Base-by-base conservation (phyloP, 371 early-diverging fungal genomes). In the Mucor indicus region DNA sequence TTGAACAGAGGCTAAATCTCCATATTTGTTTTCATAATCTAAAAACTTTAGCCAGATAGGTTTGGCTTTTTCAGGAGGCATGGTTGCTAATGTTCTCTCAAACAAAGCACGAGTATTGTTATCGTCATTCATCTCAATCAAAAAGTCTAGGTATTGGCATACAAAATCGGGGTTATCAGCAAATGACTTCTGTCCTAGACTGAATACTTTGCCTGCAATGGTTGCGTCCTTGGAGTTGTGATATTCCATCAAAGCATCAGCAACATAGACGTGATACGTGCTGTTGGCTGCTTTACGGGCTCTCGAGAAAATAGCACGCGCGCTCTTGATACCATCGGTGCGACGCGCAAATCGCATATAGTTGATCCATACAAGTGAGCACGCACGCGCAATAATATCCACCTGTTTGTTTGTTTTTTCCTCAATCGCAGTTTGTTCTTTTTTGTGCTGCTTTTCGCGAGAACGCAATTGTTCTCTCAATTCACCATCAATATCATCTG, bases 231-330 rank as follows among this genome's bases (percentile, higher is more conserved):
- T 93, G 53, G 84, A 91, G 50, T 86, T 82, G 56, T 95, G 89
- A 61, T 89, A 92, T 71, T 97, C 98, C 90, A 96, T 89, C 45
- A 93, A 56, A 3, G 96, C 98, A 22, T 90, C 84, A 0, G 89
- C 84, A 17, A 88, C 87, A 67, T 84, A 95, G 3, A 96, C 80
- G 50, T 95, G 94, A 58, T 87, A 87, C 3, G 92, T 90, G 29
- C 85, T 80, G 38, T 87, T 65, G 4, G 70, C 68, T 10, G 87
- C 81, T 42, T 87, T 89, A 37, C 95, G 77, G 0, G 95, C 92
- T 56, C 83, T 74, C 9, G 81, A 81, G 68, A 96, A 93, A 13
- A 95, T 64, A 24, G 77, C 74, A 12, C 94, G 77, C 9, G 89
- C 93, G 12, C 79, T 83, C 58, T 84, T 84, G 53, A 83, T 84